Percentiles rank a stretch among this genome's conserved stretches.
phyloP scores from a whole-genome alignment of 495 filamentous ascomycete species.

The Podospora fimiseda region DNA sequence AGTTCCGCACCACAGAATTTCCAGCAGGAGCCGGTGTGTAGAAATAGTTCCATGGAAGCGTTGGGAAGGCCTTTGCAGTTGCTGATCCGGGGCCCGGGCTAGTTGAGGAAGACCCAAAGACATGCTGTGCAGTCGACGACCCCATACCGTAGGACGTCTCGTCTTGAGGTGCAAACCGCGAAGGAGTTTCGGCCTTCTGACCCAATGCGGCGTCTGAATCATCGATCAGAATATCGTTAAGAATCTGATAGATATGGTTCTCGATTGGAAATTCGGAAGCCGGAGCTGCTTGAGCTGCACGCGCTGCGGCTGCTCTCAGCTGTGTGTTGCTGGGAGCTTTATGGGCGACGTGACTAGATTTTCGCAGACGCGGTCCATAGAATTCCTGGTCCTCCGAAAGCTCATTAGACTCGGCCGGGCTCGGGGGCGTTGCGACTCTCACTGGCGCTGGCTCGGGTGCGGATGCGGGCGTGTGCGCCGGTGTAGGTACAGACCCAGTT shows the following conservation, averaged over 20 bases:
- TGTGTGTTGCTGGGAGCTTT: not conserved
- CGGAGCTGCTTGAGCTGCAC: not conserved
- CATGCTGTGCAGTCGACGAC: conserved; percentile 31
- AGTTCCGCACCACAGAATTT: conserved; percentile 3
- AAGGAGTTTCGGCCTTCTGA: conserved; percentile 1
- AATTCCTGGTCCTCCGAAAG: conserved; percentile 25
- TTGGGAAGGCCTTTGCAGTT: conserved; percentile 32
- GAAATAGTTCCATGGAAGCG: conserved; percentile 41
- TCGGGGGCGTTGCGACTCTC: not conserved
- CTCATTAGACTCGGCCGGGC: conserved; percentile 18
- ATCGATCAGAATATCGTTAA: conserved; percentile 37
- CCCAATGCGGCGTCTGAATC: conserved; percentile 24
- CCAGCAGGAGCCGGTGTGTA: conserved; percentile 29
- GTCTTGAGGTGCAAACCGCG: conserved; percentile 10
- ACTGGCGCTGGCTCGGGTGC: not conserved
- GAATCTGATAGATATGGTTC: conserved; percentile 33
- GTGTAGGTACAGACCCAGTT: not conserved
- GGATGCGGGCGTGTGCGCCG: not conserved
- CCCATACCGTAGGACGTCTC: conserved; percentile 37
- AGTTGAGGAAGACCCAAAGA: conserved; percentile 24
- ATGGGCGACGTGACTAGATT: not conserved
- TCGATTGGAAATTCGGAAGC: conserved; percentile 25
- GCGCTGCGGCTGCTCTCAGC: not conserved
- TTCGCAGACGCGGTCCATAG: conserved; percentile 12
- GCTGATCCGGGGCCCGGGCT: conserved; percentile 33